Base-by-base conservation (phyloP, 2,329 filamentous ascomycete genomes). In the Exophiala viscosa region DNA sequence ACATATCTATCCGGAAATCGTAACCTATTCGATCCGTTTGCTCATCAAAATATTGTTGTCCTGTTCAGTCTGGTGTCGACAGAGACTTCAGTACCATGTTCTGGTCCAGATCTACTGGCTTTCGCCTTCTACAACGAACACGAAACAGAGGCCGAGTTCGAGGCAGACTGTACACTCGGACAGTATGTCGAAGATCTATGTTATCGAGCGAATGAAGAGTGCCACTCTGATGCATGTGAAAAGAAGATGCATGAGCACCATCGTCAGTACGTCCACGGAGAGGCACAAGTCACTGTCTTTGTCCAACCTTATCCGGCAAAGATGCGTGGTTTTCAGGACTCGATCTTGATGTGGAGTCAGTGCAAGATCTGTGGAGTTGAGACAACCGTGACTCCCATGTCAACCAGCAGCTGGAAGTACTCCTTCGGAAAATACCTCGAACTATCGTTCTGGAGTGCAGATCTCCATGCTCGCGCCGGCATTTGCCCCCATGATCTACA, bases 371-470 rank as follows among this genome's bases (percentile, higher is more conserved):
- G 95, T 69, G 86, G 88, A 47, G 89, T 89, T 60, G 91, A 97
- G 67, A 95, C 92, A 0, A 88, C 90, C 35, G 85, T 91, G 43
- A 87, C 88, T 60, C 85, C 86, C 31, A 96, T 99, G 90, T 96
- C 92, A 1, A 85, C 90, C 51, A 90, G 84, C 63, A 95, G 91
- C 0, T 99, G 90, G 88, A 96, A 95, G 68, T 99, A 99, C 68
- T 99, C 93, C 0, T 95, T 99, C 65, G 93, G 90, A 9, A 99
- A 99, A 70, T 99, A 97, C 65, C 77, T 99, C n/a, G 93, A 99
- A 70, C 76, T 99, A 14, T 90, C 91, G 2, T 97, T 97, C 69
- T 99, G 92, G 91, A 92, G 91, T 65, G 87, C 83, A 38, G 87
- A 89, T 34, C 74, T 97, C 44, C 87, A 85, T 60, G 66, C 83